Evolutionary conservation across 2,329 filamentous ascomycete genomes (phyloP), one percentile per base, ranked within the genome.

Genomic region (Zopfia rhizophila): DNA sequence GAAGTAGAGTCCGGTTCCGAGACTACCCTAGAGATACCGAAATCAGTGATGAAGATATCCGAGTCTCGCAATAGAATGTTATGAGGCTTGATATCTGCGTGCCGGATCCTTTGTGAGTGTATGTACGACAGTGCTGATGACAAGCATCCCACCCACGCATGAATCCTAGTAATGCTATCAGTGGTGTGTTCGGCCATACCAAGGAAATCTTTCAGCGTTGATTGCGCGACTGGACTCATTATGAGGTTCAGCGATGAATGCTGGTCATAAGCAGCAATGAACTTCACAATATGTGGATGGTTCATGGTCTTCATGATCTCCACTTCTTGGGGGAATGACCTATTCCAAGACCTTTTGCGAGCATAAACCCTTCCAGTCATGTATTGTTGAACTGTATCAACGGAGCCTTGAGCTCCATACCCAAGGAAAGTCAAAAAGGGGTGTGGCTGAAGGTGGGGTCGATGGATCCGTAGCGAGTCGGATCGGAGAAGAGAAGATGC

Each of bases 261-360:
- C 31, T 49, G 27, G 12, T 8, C n/a, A 36, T 55, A 53, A 3
- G 52, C 24, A 21, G 48, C 28, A 7, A 53, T 30, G 21, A 49
- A 45, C 28, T 41, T 16, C 12, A 49, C 30, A 28, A 55, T 49
- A 32, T 55, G 52, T 12, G 44, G 48, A 38, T 55, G 44, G 3
- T 19, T 23, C 24, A 49, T 14, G 11, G 17, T 30, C 28, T 42
- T 52, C 33, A 49, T n/a, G 18, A 55, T 43, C 14, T 39, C 23
- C 4, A 46, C 37, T 19, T 55, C 52, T 21, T 18, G 13, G n/a
- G 14, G 21, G 13, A 49, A 46, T 13, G 37, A 36, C 18, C 11
- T 19, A 23, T 36, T 17, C 32, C 13, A 12, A 30, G 32, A 43
- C 24, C 35, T 31, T 19, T 55, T 55, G 5, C 48, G 45, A 11